phyloP scores from a whole-genome alignment of 2,329 filamentous ascomycete species.

The Calonectria hongkongensis region DNA sequence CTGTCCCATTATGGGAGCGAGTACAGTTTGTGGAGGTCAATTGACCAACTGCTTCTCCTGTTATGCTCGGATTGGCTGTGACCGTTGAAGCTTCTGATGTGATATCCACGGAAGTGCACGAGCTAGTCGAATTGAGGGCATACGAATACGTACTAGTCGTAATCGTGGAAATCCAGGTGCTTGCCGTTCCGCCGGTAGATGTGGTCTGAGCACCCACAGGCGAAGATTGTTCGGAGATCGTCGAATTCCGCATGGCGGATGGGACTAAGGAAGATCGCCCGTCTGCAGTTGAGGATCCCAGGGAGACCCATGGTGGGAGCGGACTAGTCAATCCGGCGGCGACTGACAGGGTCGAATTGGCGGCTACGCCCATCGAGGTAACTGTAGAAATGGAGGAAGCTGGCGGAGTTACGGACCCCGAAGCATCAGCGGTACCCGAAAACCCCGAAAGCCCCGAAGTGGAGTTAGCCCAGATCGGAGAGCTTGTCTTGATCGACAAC shows the following conservation, averaged over 20 bases:
- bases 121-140: conserved; percentile 34
- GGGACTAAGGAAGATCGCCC: conserved; percentile 36
- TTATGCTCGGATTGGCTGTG: conserved; percentile 18
- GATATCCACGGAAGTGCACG: conserved; percentile 39
- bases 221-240: conserved; percentile 37
- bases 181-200: conserved; percentile 5
- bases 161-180: conserved; percentile 37
- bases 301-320: conserved; percentile 27
- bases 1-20: conserved; percentile 19
- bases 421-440: conserved; percentile 35
- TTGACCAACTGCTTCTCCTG: conserved; percentile 8
- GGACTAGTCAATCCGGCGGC: conserved; percentile 9
- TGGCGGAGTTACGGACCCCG: conserved; percentile 33
- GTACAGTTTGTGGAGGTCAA: conserved; percentile 42
- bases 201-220: conserved; percentile 36
- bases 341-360: conserved; percentile 28
- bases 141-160: conserved; percentile 31
- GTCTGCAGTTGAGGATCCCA: conserved; percentile 38
- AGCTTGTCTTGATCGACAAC: conserved; percentile 34
- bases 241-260: conserved; percentile 44
- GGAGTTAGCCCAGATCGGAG: conserved; percentile 44
- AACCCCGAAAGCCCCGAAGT: conserved; percentile 38
- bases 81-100: conserved; percentile 46
- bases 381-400: conserved; percentile 19
- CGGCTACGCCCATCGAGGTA: conserved; percentile 19